Percentiles rank a stretch among this genome's conserved stretches.
Conservation (phyloP, 2,329 filamentous ascomycete genomes). For the Cercospora nicotianae region DNA sequence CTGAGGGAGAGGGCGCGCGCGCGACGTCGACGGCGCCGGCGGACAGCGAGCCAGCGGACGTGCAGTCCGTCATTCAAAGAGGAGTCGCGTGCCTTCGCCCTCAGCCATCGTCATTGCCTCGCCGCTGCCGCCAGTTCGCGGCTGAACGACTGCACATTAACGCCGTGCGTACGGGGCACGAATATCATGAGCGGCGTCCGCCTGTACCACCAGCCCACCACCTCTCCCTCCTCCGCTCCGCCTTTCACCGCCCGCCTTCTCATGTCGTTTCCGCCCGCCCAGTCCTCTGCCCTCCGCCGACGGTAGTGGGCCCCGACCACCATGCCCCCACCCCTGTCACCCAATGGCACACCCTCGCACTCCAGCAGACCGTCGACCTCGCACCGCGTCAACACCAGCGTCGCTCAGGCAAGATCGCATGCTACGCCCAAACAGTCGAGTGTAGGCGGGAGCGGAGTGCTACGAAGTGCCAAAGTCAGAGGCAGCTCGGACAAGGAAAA, state of each 20-base stretch:
- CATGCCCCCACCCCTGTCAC: conserved; percentile 18
- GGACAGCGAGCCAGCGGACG: background rate
- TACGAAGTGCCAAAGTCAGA: conserved; percentile 27
- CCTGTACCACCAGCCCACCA: background rate
- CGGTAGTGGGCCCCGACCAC: conserved; percentile 8
- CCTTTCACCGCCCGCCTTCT: background rate
- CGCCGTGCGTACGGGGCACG: no score
- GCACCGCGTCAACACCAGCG: conserved; percentile 16
- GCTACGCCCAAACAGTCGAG: conserved; percentile 24
- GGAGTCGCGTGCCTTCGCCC: background rate
- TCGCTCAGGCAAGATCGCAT: conserved; percentile 20
- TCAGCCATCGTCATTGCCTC: background rate
- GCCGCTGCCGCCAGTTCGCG: background rate
- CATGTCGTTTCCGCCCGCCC: conserved; percentile 12
- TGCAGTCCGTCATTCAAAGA: background rate
- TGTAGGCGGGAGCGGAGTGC: conserved; percentile 18
- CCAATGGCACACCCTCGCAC: conserved; percentile 14
- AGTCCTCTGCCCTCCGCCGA: conserved; percentile 8
- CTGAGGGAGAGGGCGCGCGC: background rate
- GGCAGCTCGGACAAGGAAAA: conserved; percentile 34
- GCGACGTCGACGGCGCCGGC: background rate
- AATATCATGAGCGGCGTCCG: background rate
- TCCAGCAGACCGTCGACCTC: conserved; percentile 12
- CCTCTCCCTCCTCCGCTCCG: background rate
- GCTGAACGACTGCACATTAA: background rate